Conservation (phyloP, 2,329 filamentous ascomycete genomes). For the Thielaviopsis musarum region DNA sequence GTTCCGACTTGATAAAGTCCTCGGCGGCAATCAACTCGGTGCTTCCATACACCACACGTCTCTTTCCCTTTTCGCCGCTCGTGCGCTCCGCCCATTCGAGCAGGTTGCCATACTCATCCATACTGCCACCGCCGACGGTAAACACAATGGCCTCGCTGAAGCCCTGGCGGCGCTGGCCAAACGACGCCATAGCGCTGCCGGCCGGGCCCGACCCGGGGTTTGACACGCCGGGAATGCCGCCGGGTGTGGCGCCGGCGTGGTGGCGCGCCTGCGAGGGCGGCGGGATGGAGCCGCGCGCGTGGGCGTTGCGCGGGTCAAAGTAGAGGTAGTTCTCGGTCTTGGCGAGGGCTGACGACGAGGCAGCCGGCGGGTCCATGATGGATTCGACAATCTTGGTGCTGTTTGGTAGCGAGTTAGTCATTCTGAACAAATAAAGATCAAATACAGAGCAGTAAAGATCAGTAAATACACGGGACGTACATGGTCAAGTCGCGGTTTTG, state of each 20-base stretch:
- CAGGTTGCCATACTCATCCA: constrained; percentile 97
- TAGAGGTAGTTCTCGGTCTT: constrained; percentile 96
- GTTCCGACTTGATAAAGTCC: constrained; percentile 47
- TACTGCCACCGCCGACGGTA: constrained; percentile 85
- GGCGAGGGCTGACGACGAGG: constrained; percentile 78
- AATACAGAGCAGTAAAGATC: too few species aligned
- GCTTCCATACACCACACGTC: constrained; percentile 84
- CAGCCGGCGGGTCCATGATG: constrained; percentile 87
- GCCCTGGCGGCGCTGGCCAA: constrained; percentile 77
- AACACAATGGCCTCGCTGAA: constrained; percentile 90
- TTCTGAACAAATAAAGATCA: neutral
- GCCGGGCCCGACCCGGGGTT: constrained; percentile 27
- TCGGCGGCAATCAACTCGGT: constrained; percentile 62
- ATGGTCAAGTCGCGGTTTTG: constrained; percentile 89
- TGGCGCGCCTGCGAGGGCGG: constrained; percentile 48
- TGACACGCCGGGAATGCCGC: constrained; percentile 33
- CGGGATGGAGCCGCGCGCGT: constrained; percentile 81
- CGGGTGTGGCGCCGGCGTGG: constrained; percentile 26
- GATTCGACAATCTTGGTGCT: constrained; percentile 90
- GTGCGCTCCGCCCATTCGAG: constrained; percentile 88
- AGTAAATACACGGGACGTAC: neutral
- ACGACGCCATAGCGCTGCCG: constrained; percentile 55
- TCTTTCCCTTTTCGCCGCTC: constrained; percentile 42
- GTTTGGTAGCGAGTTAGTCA: neutral
- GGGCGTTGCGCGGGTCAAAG: constrained; percentile 87